Base-by-base conservation (phyloP, 495 filamentous ascomycete species). In the Trichoderma orchidacearum region DNA sequence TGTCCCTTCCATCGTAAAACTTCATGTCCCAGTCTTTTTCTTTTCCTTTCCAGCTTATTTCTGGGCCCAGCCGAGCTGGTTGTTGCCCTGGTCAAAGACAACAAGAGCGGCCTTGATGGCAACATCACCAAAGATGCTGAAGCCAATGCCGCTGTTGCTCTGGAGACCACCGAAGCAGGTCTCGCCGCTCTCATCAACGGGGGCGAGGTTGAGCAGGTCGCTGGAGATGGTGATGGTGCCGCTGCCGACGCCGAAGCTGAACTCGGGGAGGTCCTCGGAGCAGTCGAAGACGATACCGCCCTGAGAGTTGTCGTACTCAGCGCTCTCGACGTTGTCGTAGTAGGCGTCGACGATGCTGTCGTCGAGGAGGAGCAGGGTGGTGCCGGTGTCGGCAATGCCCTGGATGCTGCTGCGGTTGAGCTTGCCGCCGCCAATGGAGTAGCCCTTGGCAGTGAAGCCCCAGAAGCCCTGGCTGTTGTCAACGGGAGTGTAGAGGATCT, bases 41-140 rank as follows among this genome's bases (percentile, higher is more conserved):
- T n/a, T n/a, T n/a, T n/a, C 36, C 8, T 21, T 21, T 17, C 36
- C 41, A 12, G 41, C 41, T 48, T 48, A 48, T 48, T 48, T 48
- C 41, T 48, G 41, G 27, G 82, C 84, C 69, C 84, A 83, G 13
- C 83, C 85, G 35, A 87, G 66, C 9, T 66, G 79, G 5, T 66
- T 66, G 28, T 70, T 66, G 28, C 69, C 69, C 18, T 55, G 62
- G 25, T 66, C 63, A 63, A 89, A 89, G 18, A 93, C 81, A 18
- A 85, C 86, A 63, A 85, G 90, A 60, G 87, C 82, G 58, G 79
- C 78, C 76, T 91, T 90, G 59, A 93, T 77, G 63, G 87, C 87
- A 50, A 90, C 76, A 58, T 90, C 87, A 36, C 87, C 87, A 54
- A 84, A 83, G 67, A 93, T 89, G 56, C 76, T 76, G 64, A 87